Evolutionary conservation across 73 alveolate species (phyloP).

Genomic region (Stentor roeselii): DNA sequence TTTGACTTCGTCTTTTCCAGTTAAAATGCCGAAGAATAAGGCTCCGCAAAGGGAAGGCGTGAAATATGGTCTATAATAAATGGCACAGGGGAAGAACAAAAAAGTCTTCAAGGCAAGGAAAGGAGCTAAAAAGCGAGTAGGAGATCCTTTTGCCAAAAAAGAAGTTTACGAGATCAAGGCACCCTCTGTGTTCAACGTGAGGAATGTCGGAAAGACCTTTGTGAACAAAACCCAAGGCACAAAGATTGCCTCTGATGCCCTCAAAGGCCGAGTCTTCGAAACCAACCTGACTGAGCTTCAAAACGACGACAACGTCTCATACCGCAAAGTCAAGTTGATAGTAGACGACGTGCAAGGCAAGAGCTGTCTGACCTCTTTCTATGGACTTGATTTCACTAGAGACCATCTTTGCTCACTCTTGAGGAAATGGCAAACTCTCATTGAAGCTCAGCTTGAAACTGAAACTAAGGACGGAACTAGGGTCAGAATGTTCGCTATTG

Average conservation of each 20-base stretch:
- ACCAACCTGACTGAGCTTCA: constrained; percentile 65
- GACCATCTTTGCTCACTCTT: constrained; percentile 86
- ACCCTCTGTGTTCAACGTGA: constrained; percentile 77
- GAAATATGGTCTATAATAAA: constrained; percentile 26
- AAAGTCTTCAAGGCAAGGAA: constrained; percentile 68
- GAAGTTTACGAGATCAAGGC: constrained; percentile 92
- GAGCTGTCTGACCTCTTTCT: constrained; percentile 83
- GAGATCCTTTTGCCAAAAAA: constrained; percentile 86
- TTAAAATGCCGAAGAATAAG: too few species aligned
- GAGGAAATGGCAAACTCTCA: constrained; percentile 91
- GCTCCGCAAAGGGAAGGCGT: too few species aligned
- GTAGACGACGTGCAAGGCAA: constrained; percentile 94
- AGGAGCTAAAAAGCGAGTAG: constrained; percentile 77
- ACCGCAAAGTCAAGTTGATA: constrained; percentile 88
- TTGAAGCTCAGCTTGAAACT: constrained; percentile 88
- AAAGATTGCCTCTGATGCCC: constrained; percentile 79
- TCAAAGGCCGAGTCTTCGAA: constrained; percentile 93
- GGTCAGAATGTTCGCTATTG: constrained; percentile 87
- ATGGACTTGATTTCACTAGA: constrained; percentile 93
- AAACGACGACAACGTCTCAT: constrained; percentile 63
- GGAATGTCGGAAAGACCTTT: constrained; percentile 79
- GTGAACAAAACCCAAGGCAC: constrained; percentile 90
- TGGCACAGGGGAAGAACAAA: constrained; percentile 83
- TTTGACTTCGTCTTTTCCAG: too few species aligned
- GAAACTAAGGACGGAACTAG: constrained; percentile 84